phyloP scores from a whole-genome alignment of 2,329 filamentous ascomycete genomes.

The Diaporthe vexans region DNA sequence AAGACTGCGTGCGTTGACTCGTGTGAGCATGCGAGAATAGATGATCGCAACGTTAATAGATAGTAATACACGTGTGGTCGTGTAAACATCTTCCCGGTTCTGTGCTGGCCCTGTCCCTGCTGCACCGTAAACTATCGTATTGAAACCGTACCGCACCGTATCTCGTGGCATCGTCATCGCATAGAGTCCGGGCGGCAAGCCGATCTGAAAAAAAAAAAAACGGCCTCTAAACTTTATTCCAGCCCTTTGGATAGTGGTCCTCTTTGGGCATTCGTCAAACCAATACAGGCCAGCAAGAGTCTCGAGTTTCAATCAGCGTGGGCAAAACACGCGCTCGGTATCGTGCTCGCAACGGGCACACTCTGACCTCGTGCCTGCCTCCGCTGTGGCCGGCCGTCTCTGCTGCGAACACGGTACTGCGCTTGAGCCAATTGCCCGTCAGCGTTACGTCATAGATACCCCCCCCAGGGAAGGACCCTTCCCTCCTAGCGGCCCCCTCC shows the following conservation, averaged over 20 bases:
- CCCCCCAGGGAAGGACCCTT: slow-evolving; percentile 30
- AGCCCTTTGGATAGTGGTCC: slow-evolving; percentile 6
- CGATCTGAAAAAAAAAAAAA: slow-evolving; percentile 13
- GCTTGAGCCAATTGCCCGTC: slow-evolving; percentile 13
- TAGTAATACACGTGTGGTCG: neutral
- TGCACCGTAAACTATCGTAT: neutral
- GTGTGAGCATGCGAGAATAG: neutral
- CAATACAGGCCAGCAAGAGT: too few relatives aligned
- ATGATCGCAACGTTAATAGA: neutral
- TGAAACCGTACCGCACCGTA: neutral
- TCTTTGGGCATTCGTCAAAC: neutral
- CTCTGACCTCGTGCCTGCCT: neutral
- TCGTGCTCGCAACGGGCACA: slow-evolving; percentile 2
- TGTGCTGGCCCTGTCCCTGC: too few relatives aligned
- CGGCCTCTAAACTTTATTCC: slow-evolving; percentile 32
- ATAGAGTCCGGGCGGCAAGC: neutral
- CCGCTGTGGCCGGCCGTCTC: neutral
- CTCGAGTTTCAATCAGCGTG: neutral
- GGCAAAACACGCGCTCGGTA: neutral
- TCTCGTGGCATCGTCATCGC: slow-evolving; percentile 8
- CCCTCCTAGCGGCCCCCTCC: slow-evolving; percentile 23
- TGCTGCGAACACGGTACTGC: neutral
- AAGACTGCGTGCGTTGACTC: slow-evolving; percentile 7
- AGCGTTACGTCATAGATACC: slow-evolving; percentile 27
- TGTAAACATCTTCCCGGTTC: neutral